Conservation (phyloP, 495 filamentous ascomycete species). For the Aspergillus egyptiacus region DNA sequence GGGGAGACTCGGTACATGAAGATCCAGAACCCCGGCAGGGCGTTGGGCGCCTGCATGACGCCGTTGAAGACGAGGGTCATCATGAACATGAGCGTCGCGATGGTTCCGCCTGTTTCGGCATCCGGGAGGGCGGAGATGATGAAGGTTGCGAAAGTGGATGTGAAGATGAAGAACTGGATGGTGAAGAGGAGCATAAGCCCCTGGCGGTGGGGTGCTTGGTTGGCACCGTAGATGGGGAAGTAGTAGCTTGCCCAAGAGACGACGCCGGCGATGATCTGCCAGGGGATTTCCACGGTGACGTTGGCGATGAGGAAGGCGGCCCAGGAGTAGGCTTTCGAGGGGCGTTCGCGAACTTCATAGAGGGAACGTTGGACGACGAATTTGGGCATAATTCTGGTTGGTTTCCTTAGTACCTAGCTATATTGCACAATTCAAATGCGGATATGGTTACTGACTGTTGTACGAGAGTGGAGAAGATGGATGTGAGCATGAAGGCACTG, state of each 20-base stretch:
- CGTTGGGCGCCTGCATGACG: slow-evolving; percentile 47
- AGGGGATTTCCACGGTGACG: slow-evolving; percentile 70
- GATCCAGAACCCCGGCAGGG: slow-evolving; percentile 51
- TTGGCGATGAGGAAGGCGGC: slow-evolving; percentile 61
- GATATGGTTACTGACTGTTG: slow-evolving; percentile 28
- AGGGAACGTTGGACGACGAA: slow-evolving; percentile 61
- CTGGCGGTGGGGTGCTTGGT: slow-evolving; percentile 34
- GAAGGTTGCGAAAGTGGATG: slow-evolving; percentile 61
- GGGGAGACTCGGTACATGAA: slow-evolving; percentile 53
- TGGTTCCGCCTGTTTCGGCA: slow-evolving; percentile 50
- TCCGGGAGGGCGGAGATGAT: slow-evolving; percentile 45
- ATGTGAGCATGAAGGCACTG: slow-evolving; percentile 75
- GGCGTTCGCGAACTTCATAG: slow-evolving; percentile 64
- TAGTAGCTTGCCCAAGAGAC: slow-evolving; percentile 59
- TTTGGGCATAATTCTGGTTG: slow-evolving; percentile 64
- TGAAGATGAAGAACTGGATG: slow-evolving; percentile 61
- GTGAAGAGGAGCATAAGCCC: slow-evolving; percentile 50
- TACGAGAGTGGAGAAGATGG: slow-evolving; percentile 69
- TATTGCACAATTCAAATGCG: neutral
- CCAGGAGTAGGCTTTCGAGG: slow-evolving; percentile 69
- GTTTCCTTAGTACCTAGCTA: slow-evolving; percentile 2
- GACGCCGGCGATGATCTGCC: slow-evolving; percentile 54
- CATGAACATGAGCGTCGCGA: slow-evolving; percentile 55
- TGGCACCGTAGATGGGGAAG: slow-evolving; percentile 44
- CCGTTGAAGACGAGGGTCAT: slow-evolving; percentile 59